Conservation (phyloP, 768 basidiomycete species). For the Galerina marginata region DNA sequence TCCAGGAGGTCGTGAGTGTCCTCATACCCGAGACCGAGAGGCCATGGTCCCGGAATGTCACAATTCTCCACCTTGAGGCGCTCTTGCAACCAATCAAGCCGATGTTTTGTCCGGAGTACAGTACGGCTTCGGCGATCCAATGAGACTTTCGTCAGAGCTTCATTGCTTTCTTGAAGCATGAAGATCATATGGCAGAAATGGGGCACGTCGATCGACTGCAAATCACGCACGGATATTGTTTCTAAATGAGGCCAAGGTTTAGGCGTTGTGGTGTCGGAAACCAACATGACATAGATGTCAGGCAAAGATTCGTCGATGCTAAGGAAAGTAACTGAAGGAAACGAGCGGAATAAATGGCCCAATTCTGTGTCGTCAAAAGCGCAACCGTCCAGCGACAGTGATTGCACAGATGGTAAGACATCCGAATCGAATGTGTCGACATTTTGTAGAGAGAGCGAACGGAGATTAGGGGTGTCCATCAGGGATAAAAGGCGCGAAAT, state of each 20-base stretch:
- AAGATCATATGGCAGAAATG: conserved; percentile 38
- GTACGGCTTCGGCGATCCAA: conserved; percentile 45
- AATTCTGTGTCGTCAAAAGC: conserved; percentile 37
- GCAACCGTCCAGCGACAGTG: conserved; percentile 40
- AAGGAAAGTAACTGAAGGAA: conserved; percentile 40
- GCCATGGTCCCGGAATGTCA: conserved; percentile 42
- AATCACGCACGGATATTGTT: conserved; percentile 37
- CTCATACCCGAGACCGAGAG: conserved; percentile 41
- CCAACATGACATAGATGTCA: conserved; percentile 35
- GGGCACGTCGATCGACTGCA: conserved; percentile 36
- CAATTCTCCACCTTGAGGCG: conserved; percentile 35
- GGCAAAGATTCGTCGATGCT: conserved; percentile 39
- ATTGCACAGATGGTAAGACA: conserved; percentile 37
- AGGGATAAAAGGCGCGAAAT: conserved; percentile 41
- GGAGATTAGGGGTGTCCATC: conserved; percentile 40
- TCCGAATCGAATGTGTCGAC: conserved; percentile 40
- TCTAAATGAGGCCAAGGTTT: conserved; percentile 41
- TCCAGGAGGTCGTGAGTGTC: conserved; percentile 37
- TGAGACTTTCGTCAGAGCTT: conserved; percentile 25
- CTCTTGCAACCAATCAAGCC: conserved; percentile 34
- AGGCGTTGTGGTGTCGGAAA: conserved; percentile 17
- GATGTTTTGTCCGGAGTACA: conserved; percentile 34
- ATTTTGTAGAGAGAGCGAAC: conserved; percentile 39
- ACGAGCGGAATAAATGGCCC: conserved; percentile 36
- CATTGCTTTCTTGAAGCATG: conserved; percentile 19